These are phyloP conservation scores for Populus euphratica DNA, from an alignment of 345 rosid species.

Conservation along the genomic window DNA sequence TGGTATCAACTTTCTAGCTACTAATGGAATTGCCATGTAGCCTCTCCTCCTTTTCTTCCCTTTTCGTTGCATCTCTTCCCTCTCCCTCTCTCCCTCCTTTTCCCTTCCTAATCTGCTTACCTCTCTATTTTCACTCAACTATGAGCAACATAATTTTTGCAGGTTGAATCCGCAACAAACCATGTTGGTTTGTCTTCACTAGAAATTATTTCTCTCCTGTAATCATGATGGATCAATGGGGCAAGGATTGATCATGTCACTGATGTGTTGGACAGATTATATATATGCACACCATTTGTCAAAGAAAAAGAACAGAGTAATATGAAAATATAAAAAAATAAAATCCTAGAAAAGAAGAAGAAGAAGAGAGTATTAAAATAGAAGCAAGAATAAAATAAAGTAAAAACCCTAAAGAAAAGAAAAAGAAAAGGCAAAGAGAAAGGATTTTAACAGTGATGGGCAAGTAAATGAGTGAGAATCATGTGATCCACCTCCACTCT, in stretches of 20 bases:
- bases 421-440: not conserved
- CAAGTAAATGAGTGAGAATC: constrained; percentile 44
- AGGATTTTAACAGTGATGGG: constrained; percentile 3
- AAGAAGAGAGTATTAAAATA: not conserved
- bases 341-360: not conserved
- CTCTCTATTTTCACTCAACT: no score
- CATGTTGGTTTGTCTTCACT: no score
- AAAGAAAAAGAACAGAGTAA: not conserved
- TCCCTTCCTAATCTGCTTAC: no score
- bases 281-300: not conserved
- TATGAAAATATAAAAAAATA: not conserved
- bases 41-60: not conserved
- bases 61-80: not conserved
- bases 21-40: constrained; percentile 3
- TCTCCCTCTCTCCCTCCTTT: not conserved
- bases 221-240: no score
- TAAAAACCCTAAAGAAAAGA: not conserved
- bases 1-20: constrained; percentile 13
- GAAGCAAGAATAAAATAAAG: not conserved
- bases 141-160: no score
- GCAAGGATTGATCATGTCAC: no score
- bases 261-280: no score
- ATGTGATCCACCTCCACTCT: constrained; percentile 52
- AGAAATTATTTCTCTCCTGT: no score
- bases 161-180: no score